A percentile compares a stretch with the other conserved stretches of the same genome.
These are phyloP conservation scores for Onygenales sp. DNA, from an alignment of 2,329 filamentous ascomycete genomes.

Conservation along the genomic window DNA sequence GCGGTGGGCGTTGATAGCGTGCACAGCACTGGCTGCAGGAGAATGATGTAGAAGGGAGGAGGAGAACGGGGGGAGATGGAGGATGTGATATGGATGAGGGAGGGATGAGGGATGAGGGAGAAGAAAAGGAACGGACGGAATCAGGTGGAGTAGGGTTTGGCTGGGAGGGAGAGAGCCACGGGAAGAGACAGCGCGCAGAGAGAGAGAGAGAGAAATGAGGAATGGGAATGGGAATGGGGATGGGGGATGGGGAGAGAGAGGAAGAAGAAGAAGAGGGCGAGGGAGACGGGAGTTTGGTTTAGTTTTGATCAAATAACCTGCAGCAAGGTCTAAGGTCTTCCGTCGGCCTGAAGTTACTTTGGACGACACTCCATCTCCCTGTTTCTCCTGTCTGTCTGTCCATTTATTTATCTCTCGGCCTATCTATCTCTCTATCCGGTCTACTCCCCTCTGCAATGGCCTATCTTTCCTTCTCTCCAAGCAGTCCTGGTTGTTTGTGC, in stretches of 20 bases:
- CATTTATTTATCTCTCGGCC: too few relatives aligned
- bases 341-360: too few relatives aligned
- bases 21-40: too few relatives aligned
- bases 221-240: conserved; percentile 10
- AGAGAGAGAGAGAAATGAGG: conserved; percentile 11
- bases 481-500: too few relatives aligned
- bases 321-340: too few relatives aligned
- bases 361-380: too few relatives aligned
- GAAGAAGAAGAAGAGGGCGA: conserved; percentile 3
- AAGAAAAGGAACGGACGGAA: conserved; percentile 3
- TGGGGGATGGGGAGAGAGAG: conserved; percentile 15
- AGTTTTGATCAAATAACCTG: too few relatives aligned
- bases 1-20: too few relatives aligned
- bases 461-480: too few relatives aligned
- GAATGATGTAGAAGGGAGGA: conserved; percentile 3
- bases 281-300: conserved; percentile 8
- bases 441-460: too few relatives aligned
- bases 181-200: neutral
- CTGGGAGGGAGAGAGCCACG: neutral
- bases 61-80: conserved; percentile 6
- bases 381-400: too few relatives aligned
- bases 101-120: conserved; percentile 5
- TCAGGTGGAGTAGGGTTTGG: neutral
- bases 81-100: conserved; percentile 4
- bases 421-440: too few relatives aligned